Conservation (phyloP, 2,329 filamentous ascomycete genomes). For the Claviceps sp. region DNA sequence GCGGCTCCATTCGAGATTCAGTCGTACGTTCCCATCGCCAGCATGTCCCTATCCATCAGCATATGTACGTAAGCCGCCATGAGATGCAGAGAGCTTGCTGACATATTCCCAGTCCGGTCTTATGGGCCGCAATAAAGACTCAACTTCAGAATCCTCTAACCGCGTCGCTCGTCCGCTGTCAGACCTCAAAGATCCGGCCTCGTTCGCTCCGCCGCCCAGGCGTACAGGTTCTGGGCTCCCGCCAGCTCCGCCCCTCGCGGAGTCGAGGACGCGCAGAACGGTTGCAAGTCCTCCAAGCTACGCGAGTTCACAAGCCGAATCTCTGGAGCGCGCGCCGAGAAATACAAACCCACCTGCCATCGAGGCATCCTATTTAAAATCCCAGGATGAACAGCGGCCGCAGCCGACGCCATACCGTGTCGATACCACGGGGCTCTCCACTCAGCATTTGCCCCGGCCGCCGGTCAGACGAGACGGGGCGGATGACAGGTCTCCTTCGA, state of each 20-base stretch:
- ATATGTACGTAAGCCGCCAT: neutral
- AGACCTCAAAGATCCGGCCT: constrained; percentile 58
- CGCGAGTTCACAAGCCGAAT: constrained; percentile 15
- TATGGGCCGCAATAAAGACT: constrained; percentile 26
- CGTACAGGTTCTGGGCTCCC: constrained; percentile 28
- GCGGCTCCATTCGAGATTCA: constrained; percentile 20
- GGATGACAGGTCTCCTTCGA: constrained; percentile 18
- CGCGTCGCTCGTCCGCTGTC: constrained; percentile 47
- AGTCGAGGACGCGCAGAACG: constrained; percentile 13
- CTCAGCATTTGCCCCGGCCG: constrained; percentile 56
- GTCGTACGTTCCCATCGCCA: constrained; percentile 25
- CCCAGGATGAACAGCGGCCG: constrained; percentile 19
- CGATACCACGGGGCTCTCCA: constrained; percentile 59
- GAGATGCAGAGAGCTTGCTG: neutral
- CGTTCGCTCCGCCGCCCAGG: constrained; percentile 72
- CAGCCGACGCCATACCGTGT: constrained; percentile 53
- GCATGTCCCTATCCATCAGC: neutral
- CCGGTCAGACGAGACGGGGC: constrained; percentile 40
- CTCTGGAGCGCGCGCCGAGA: constrained; percentile 23
- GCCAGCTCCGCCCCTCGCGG: constrained; percentile 12
- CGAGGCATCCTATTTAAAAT: neutral
- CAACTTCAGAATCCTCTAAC: constrained; percentile 9
- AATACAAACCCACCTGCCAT: neutral
- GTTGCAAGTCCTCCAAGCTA: constrained; percentile 21
- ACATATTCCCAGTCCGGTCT: constrained; percentile 27